Percentiles rank a stretch among this genome's conserved stretches.
Evolutionary conservation across 305 asterid species (phyloP).

Genomic region (Ajuga reptans): DNA sequence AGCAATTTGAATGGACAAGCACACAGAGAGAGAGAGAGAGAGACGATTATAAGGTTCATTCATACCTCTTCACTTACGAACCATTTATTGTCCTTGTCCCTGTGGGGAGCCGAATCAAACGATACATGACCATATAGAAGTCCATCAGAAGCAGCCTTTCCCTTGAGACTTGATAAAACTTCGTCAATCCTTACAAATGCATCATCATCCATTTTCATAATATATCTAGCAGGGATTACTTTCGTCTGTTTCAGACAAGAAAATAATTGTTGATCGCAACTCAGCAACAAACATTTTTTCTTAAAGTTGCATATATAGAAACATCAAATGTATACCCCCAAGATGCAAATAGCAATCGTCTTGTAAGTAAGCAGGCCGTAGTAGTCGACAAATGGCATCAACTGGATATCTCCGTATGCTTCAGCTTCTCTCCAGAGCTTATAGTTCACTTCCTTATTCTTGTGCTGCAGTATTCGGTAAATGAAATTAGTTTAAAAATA

Average conservation of each 20-base stretch:
- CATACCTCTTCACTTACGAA: constrained; percentile 80
- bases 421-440: constrained; percentile 83
- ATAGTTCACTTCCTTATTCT: constrained; percentile 67
- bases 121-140: constrained; percentile 66
- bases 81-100: constrained; percentile 86
- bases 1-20: neutral
- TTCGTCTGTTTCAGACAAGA: constrained; percentile 42
- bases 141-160: constrained; percentile 37
- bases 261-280: neutral
- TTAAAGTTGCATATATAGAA: neutral
- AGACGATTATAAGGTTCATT: neutral
- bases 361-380: constrained; percentile 77
- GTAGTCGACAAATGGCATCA: constrained; percentile 92
- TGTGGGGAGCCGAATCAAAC: constrained; percentile 68
- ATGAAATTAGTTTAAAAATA: neutral
- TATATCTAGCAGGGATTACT: constrained; percentile 60
- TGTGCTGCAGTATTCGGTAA: constrained; percentile 51
- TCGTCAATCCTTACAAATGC: constrained; percentile 89
- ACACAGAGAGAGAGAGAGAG: too few relatives aligned
- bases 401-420: constrained; percentile 69
- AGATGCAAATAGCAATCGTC: constrained; percentile 73
- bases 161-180: constrained; percentile 60
- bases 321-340: constrained; percentile 53
- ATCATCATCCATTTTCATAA: constrained; percentile 91
- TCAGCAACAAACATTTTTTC: too few relatives aligned